Base-by-base conservation (phyloP, 345 rosid genomes). In the Euclidium syriacum region DNA sequence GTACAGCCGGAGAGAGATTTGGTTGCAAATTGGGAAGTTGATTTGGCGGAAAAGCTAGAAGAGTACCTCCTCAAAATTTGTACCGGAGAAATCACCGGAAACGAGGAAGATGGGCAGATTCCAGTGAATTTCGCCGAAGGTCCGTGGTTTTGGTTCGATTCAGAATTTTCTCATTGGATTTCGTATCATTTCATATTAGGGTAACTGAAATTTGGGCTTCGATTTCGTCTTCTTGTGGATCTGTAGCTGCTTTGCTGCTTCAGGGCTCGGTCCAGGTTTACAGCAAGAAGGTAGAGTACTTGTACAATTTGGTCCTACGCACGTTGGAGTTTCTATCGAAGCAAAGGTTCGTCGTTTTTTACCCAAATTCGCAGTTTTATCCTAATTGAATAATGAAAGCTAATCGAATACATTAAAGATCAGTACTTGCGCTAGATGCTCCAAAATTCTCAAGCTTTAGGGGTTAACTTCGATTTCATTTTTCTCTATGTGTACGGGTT, bases 191-290 rank as follows among this genome's bases (percentile, higher is more conserved):
- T 15, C 26, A 30, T 39, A 33, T 58, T 16, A 6, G 57, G 15
- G 67, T 46, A 32, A 48, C 1, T 7, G 10, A 18, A 62, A 12
- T 10, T 40, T 47, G 58, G 64, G 24, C 48, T 43, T 53, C 50
- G 32, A 42, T 16, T 56, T 33, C 27, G 4, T 32, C 12, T 39
- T 52, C 27, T 10, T 29, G 16, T 63, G 65, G 58, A 70, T 74
- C 14, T 83, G 78, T 69, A 94, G 99, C 99, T 76, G 99, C 99
- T 67, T 80, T 94, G 78, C 77, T 94, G 73, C 85, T 94, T 78
- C 99, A 94, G 82, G 97, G 96, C 47, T 94, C 99, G 25, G 87
- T 83, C 58, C 99, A 94, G 65, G 99, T 94, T 47, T 94, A 94
- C 49, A 86, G 99, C 80, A 77, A 92, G 77, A 94, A 94, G 69